phyloP scores from a whole-genome alignment of 768 basidiomycete genomes.

The Mycena leptocephala region DNA sequence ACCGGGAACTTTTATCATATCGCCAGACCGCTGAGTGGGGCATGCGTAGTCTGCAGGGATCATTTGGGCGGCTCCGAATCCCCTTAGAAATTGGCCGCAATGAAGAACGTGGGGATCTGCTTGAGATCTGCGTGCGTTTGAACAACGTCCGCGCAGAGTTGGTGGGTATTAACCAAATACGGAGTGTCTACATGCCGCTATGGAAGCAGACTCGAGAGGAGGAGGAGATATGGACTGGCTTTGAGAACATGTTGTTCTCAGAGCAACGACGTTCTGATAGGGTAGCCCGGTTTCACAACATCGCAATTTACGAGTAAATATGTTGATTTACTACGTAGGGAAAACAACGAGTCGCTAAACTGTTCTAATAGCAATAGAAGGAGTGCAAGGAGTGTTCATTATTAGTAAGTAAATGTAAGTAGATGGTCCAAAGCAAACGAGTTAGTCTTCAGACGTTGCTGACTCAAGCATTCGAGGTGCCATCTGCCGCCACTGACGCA shows the following conservation, averaged over 20 bases:
- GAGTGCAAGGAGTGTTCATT: not conserved
- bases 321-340: not conserved
- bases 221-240: slow-evolving; percentile 51
- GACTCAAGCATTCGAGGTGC: not conserved
- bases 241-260: slow-evolving; percentile 57
- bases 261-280: slow-evolving; percentile 56
- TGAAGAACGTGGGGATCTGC: slow-evolving; percentile 44
- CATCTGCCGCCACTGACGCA: not conserved
- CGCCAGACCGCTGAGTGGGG: slow-evolving; percentile 2
- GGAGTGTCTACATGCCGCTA: slow-evolving; percentile 55
- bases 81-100: slow-evolving; percentile 54
- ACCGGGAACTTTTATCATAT: slow-evolving; percentile 17
- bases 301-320: slow-evolving; percentile 38
- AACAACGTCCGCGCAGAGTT: slow-evolving; percentile 50
- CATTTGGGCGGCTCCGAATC: slow-evolving; percentile 49
- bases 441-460: not conserved
- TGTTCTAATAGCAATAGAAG: not conserved
- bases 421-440: not conserved
- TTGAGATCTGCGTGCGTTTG: slow-evolving; percentile 53
- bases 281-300: slow-evolving; percentile 52
- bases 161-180: slow-evolving; percentile 62
- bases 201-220: slow-evolving; percentile 53
- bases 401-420: not conserved
- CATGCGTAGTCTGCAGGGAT: not conserved
- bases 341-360: not conserved